Percentiles rank a stretch among this genome's conserved stretches.
These are phyloP conservation scores for Jatropha podagrica DNA, from an alignment of 441 rosid genomes.

Conservation along the genomic window DNA sequence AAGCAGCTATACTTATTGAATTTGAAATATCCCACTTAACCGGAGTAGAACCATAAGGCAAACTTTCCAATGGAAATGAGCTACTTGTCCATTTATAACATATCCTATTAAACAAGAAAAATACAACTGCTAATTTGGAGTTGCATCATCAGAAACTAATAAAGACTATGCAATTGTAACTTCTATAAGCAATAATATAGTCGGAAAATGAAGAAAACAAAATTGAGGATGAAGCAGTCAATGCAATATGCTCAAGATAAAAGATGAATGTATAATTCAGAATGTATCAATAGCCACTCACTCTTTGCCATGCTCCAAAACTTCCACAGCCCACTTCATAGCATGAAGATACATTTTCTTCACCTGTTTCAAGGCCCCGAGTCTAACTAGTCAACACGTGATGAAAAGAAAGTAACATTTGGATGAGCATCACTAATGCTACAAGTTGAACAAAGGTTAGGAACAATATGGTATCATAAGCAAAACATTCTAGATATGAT, in stretches of 20 bases:
- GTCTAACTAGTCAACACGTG: not conserved
- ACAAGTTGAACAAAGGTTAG: not conserved
- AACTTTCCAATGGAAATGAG: not conserved
- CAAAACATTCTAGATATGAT: not conserved
- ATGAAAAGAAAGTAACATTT: not conserved
- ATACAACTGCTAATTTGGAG: not conserved
- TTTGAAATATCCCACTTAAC: not conserved
- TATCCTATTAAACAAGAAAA: not conserved
- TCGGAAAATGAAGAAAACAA: not conserved
- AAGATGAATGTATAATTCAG: not conserved
- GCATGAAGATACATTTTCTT: slow-evolving; percentile 34
- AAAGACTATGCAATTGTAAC: not conserved
- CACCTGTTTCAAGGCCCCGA: slow-evolving; percentile 23
- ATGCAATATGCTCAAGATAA: not conserved
- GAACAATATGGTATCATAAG: not conserved
- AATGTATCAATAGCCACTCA: slow-evolving; percentile 15
- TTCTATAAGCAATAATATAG: not conserved
- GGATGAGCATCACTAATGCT: not conserved
- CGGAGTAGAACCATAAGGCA: not conserved
- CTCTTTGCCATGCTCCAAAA: slow-evolving; percentile 16
- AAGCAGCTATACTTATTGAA: too few species aligned
- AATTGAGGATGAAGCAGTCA: not conserved
- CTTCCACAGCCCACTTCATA: slow-evolving; percentile 23
- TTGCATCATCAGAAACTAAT: not conserved
- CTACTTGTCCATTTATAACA: not conserved